Evolutionary conservation across 2,329 filamentous ascomycete genomes (phyloP), one percentile per base, ranked within the genome.

Genomic region (Microdochium bolleyi): DNA sequence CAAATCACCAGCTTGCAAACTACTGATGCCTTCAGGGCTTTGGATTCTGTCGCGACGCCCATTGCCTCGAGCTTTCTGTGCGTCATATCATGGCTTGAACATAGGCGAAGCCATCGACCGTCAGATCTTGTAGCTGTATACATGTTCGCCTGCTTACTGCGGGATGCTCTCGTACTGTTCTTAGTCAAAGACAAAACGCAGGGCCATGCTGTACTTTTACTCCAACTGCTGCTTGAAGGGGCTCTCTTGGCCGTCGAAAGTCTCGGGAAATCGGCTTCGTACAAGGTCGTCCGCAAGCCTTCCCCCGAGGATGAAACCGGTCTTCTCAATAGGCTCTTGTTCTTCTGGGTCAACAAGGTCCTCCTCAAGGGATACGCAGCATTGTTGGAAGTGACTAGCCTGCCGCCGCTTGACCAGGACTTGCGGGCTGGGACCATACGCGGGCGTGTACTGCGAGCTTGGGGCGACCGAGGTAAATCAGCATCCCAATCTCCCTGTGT

Each of bases 341-440:
- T 70, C 52, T 60, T 54, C 32, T 70, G 66, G 67, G 63, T 70
- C 21, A 64, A 65, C 22, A 59, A 59, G 1, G 53, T 70, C 13
- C 57, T 71, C 3, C 24, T 44, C 9, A 37, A 54, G 32, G 68
- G 67, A 1, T 68, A 69, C 49, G 56, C 49, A 1, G 60, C 57
- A 5, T 51, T 61, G 11, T 55, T 70, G 2, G 14, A 54, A 2
- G 48, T 52, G 4, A 48, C 60, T 10, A 58, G 62, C 5, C 52
- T 70, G 2, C 67, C 66, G 1, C 51, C 46, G 0, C 58, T 69
- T 5, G 60, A 63, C 37, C 38, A 49, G 3, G 51, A 56, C 1
- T 49, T 68, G n/a, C 52, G 51, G 1, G 57, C 67, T 1, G 54
- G 53, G 7, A n/a, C 21, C 0, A 60, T 64, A 9, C 58, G 64